These are phyloP conservation scores for Fusarium papillatum DNA, from an alignment of 2,329 filamentous ascomycete species.

Conservation along the genomic window DNA sequence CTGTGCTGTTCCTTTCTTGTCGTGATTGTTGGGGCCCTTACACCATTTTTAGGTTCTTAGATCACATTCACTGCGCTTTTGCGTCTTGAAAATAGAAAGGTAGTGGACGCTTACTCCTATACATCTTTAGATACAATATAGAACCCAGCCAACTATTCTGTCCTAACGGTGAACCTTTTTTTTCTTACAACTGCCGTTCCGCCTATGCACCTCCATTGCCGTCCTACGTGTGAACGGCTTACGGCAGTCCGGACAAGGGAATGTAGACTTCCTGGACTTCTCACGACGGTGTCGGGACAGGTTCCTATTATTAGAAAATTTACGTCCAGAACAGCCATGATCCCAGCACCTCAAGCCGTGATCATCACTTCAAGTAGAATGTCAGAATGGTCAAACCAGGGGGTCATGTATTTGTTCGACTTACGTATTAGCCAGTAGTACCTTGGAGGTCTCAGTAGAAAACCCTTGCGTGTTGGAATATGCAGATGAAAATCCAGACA, in stretches of 20 bases:
- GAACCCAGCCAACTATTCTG: not conserved
- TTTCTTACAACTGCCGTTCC: not conserved
- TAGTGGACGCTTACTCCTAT: too few species aligned
- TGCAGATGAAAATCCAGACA: not conserved
- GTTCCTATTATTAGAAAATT: not conserved
- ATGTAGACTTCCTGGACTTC: not conserved
- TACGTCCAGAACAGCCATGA: not conserved
- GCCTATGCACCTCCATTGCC: not conserved
- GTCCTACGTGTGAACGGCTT: not conserved
- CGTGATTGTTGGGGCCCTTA: not conserved
- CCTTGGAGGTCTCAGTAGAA: not conserved
- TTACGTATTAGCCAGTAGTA: not conserved
- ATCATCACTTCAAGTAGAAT: not conserved
- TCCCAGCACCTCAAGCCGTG: not conserved
- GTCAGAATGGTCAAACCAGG: not conserved
- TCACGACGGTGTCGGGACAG: not conserved
- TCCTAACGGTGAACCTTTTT: not conserved
- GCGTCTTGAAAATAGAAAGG: too few species aligned
- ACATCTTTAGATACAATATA: not conserved
- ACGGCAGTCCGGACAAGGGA: not conserved
- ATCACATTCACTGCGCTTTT: not conserved
- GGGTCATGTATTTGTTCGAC: not conserved
- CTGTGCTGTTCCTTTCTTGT: not conserved
- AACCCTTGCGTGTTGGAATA: not conserved
- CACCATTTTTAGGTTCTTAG: not conserved